A percentile compares a stretch with the other conserved stretches of the same genome.
phyloP scores from a whole-genome alignment of 73 alveolate genomes.

The Strombidium stylifer region DNA sequence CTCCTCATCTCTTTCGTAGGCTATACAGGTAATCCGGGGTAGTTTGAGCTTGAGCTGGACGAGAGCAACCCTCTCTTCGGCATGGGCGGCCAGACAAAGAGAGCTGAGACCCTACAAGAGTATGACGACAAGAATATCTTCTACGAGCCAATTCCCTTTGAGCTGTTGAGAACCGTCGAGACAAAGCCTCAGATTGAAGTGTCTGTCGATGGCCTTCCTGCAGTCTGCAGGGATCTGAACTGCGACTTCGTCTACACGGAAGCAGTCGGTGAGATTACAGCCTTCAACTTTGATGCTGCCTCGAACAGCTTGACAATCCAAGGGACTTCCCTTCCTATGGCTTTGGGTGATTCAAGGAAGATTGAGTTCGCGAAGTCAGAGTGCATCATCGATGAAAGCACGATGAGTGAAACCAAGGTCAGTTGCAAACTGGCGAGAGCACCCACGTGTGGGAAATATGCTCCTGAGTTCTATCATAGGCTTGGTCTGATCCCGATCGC shows the following conservation, averaged over 20 bases:
- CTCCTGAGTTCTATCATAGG: not conserved
- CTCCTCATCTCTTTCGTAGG: slow-evolving; percentile 1
- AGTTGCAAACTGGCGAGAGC: not conserved
- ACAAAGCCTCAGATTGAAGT: slow-evolving; percentile 5
- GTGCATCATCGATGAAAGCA: not conserved
- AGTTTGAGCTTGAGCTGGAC: not conserved
- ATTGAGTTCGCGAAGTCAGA: not conserved
- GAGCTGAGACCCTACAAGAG: not conserved
- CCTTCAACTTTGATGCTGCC: not conserved
- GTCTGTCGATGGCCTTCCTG: slow-evolving; percentile 13
- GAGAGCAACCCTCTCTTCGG: slow-evolving; percentile 11
- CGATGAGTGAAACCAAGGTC: not conserved
- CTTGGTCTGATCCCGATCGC: slow-evolving; percentile 3
- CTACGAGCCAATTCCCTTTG: slow-evolving; percentile 36
- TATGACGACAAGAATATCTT: not conserved
- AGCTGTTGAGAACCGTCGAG: slow-evolving; percentile 2
- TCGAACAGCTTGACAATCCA: not conserved
- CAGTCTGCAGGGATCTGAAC: slow-evolving; percentile 7
- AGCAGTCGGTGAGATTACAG: not conserved
- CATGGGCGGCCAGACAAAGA: not conserved
- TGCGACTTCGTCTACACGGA: slow-evolving; percentile 17
- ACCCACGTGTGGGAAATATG: not conserved
- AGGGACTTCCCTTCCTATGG: slow-evolving; percentile 11
- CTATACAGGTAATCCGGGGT: not conserved
- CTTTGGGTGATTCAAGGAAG: not conserved